Percentiles rank a stretch among this genome's conserved stretches.
phyloP scores from a whole-genome alignment of 2,329 filamentous ascomycete species.

The Claviceps capensis region DNA sequence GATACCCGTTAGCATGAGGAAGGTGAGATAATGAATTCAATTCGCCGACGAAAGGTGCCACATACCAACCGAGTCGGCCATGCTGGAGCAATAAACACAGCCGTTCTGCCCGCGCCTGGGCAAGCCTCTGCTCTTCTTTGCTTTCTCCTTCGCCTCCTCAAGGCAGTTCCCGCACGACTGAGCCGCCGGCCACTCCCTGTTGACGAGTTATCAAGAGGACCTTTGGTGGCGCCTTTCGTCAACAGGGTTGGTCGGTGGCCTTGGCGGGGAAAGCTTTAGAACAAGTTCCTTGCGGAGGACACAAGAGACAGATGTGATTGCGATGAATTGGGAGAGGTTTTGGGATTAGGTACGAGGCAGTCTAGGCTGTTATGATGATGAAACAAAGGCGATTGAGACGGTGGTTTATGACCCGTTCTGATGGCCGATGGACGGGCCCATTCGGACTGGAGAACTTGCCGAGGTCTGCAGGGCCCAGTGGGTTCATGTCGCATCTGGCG shows the following conservation, averaged over 20 bases:
- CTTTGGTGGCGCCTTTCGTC: neutral
- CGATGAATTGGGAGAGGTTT: neutral
- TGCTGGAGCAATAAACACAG: conserved; percentile 6
- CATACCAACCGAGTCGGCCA: conserved; percentile 27
- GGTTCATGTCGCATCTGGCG: neutral
- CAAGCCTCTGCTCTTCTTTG: neutral
- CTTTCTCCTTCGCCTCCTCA: neutral
- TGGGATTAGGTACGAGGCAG: neutral
- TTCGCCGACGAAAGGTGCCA: conserved; percentile 1
- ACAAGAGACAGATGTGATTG: neutral
- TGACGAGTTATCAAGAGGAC: neutral
- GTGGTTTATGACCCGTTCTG: neutral
- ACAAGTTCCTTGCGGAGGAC: neutral
- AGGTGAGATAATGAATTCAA: neutral
- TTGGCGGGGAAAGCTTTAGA: neutral
- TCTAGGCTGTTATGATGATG: neutral
- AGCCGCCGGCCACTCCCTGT: neutral
- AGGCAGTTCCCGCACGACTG: neutral
- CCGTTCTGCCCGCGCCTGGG: neutral
- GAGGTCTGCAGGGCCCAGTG: neutral
- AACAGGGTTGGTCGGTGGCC: neutral
- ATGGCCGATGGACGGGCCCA: neutral
- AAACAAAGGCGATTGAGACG: neutral
- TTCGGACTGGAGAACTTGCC: neutral
- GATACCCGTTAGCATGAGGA: conserved; percentile 2